Evolutionary conservation across 495 filamentous ascomycete genomes (phyloP).

Genomic region (Cercophora samala): DNA sequence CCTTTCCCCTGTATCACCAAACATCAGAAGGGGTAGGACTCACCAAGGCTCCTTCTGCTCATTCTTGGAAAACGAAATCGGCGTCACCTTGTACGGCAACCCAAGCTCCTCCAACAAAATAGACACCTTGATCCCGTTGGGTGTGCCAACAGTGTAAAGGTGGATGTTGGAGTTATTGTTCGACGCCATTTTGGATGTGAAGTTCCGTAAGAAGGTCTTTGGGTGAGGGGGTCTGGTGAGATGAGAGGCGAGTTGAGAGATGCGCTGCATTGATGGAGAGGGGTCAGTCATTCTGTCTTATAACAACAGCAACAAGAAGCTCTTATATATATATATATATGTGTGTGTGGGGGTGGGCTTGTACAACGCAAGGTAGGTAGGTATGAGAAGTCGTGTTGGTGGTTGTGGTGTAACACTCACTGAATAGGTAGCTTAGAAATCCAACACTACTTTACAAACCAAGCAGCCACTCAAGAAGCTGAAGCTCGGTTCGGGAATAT

Average conservation of each 20-base stretch:
- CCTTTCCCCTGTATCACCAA: too few relatives aligned
- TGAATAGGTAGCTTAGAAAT: neutral
- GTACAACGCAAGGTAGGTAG: neutral
- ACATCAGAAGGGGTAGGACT: too few relatives aligned
- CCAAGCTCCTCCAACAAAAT: slow-evolving; percentile 87
- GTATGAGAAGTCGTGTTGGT: neutral
- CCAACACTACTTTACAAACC: neutral
- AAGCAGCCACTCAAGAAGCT: too few relatives aligned
- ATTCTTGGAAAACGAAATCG: slow-evolving; percentile 68
- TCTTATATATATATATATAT: neutral
- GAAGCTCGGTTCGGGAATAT: neutral
- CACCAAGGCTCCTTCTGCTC: too few relatives aligned
- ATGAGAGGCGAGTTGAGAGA: slow-evolving; percentile 18
- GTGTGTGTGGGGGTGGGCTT: neutral
- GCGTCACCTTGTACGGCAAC: slow-evolving; percentile 63
- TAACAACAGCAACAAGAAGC: neutral
- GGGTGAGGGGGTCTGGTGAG: slow-evolving; percentile 6
- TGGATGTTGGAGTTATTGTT: slow-evolving; percentile 37
- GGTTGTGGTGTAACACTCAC: neutral
- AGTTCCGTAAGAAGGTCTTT: neutral
- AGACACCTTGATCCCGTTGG: slow-evolving; percentile 78
- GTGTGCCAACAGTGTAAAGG: slow-evolving; percentile 59
- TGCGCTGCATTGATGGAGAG: slow-evolving; percentile 5
- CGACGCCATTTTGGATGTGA: slow-evolving; percentile 19
- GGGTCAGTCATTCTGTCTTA: neutral